Percentiles rank a stretch among this genome's conserved stretches.
Conservation (phyloP, 192 early-diverging fungal genomes). For the Chytriomyces confervae region DNA sequence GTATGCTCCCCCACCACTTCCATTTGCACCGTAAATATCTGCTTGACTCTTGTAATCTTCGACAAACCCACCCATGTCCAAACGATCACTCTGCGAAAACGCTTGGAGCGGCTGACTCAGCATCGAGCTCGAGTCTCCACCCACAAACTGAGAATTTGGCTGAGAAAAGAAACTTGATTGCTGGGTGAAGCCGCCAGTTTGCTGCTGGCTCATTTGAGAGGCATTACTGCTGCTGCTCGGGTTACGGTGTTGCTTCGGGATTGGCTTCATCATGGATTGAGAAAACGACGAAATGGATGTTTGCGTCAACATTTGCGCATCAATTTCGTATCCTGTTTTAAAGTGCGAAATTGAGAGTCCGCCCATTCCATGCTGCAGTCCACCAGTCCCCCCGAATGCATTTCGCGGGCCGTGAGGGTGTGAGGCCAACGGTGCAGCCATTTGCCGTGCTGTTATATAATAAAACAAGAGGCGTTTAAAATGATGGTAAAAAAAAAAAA, state of each 20-base stretch:
- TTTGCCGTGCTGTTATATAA: constrained; percentile 6
- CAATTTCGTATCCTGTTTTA: constrained; percentile 28
- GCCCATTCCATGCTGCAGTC: constrained; percentile 18
- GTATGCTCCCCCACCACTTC: background rate
- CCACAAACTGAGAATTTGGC: constrained; percentile 14
- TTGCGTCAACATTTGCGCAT: constrained; percentile 10
- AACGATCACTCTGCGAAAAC: constrained; percentile 35
- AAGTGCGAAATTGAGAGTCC: constrained; percentile 11
- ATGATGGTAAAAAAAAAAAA: background rate
- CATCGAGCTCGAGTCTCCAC: background rate
- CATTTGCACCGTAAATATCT: constrained; percentile 37
- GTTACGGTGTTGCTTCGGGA: constrained; percentile 9
- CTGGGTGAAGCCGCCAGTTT: constrained; percentile 9
- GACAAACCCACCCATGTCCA: constrained; percentile 37
- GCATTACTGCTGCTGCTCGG: background rate
- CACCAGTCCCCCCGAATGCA: constrained; percentile 3
- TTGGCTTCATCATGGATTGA: constrained; percentile 18
- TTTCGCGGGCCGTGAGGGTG: background rate
- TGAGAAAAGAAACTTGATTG: constrained; percentile 25
- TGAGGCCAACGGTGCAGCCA: background rate
- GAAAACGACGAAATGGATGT: constrained; percentile 13
- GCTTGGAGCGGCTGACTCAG: constrained; percentile 13
- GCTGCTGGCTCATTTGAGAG: background rate
- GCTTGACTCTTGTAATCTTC: constrained; percentile 61
- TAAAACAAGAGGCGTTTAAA: too few relatives aligned